phyloP scores from a whole-genome alignment of 495 filamentous ascomycete species.

The Hyaloscypha finlandica region DNA sequence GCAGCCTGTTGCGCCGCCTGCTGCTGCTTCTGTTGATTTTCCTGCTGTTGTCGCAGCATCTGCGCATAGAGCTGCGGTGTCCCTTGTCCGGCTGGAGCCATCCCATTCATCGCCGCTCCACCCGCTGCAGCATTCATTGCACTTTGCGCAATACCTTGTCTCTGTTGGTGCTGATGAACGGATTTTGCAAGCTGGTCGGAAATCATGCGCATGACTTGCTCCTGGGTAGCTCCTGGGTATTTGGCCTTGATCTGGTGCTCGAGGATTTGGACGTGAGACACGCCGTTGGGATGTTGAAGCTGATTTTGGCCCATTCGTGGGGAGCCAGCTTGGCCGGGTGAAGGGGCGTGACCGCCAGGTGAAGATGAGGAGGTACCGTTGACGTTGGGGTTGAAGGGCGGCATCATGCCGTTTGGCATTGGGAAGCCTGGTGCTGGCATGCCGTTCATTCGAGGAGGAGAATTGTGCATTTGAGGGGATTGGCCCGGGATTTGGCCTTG shows the following conservation, averaged over 20 bases:
- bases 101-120: conserved; percentile 36
- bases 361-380: conserved; percentile 23
- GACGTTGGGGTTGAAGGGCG: conserved; percentile 27
- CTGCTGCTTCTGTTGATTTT: conserved; percentile 19
- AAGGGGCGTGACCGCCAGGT: conserved; percentile 10
- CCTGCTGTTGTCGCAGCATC: conserved; percentile 71
- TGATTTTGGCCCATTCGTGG: conserved; percentile 37
- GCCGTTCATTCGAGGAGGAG: conserved; percentile 42
- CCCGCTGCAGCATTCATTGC: conserved; percentile 64
- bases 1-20: conserved; percentile 9
- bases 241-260: conserved; percentile 39
- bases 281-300: conserved; percentile 35
- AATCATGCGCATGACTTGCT: conserved; percentile 61
- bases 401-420: conserved; percentile 35
- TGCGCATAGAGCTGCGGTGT: conserved; percentile 72
- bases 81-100: conserved; percentile 42
- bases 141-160: conserved; percentile 39
- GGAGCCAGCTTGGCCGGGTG: conserved; percentile 34
- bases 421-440: conserved; percentile 37
- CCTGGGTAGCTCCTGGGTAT: conserved; percentile 58
- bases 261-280: conserved; percentile 34
- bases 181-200: conserved; percentile 53
- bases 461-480: conserved; percentile 39
- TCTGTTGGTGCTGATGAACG: conserved; percentile 41
- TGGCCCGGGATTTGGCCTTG: conserved; percentile 44